Base-by-base conservation (phyloP, 495 filamentous ascomycete species). In the Lasiosphaeria hispida region DNA sequence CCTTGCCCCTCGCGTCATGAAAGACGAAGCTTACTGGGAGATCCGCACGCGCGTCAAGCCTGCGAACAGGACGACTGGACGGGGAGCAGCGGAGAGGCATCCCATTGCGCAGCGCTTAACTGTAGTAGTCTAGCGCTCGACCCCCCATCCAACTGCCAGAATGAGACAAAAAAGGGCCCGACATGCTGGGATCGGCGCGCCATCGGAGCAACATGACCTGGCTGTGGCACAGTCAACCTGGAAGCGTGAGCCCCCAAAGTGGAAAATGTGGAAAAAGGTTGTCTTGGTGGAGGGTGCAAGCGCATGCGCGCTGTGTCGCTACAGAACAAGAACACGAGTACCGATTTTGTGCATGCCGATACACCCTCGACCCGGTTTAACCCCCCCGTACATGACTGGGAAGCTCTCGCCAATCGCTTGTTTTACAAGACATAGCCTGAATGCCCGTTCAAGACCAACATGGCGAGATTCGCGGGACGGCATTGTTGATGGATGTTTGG, bases 401-500 rank as follows among this genome's bases (percentile, higher is more conserved):
- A 48, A 23, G 17, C 11, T 48, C 45, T 49, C 47, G 49, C 49
- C 49, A 52, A 52, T 52, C 49, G 49, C 49, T 52, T 52, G 49
- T 52, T 52, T 52, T 40, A 39, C 49, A 38, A 15, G 35, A 14
- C 49, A 52, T 36, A 52, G 49, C 10, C 49, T 52, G 49, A 52
- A 52, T 18, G 23, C 23, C 13, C 14, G 18, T 8, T 10, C 47
- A 30, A 10, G 33, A 4, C 23, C 47, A 49, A 33, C 33, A 49
- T 49, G 47, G 47, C 47, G 35, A 52, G 14, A 40, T 36, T 23
- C 13, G 15, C 49, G 49, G 36, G 35, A 18, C 35, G 36, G 34
- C 49, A 52, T 49, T 49, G 47, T 49, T 19, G 23, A 48, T 19
- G 45, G 2, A 30, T 30, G 45, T 48, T 49, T 34, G 47, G 47